phyloP scores from a whole-genome alignment of 352 stramenopile species.

The Phytophthora pseudosyringae region DNA sequence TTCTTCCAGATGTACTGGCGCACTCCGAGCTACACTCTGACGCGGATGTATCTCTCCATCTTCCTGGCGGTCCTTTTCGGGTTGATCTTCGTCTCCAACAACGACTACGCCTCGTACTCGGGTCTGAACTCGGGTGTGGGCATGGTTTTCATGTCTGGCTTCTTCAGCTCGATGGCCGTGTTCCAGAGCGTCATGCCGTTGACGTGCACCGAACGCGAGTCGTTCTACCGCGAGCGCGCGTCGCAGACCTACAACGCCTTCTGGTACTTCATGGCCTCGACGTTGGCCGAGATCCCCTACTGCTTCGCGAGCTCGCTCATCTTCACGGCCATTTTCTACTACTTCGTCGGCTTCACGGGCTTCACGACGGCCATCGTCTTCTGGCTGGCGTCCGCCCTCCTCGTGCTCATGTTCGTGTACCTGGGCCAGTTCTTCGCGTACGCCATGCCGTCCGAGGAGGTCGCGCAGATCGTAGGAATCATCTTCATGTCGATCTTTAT shows the following conservation, averaged over 20 bases:
- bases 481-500: conserved; percentile 38
- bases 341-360: conserved; percentile 6
- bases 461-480: conserved; percentile 24
- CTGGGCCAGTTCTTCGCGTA: conserved; percentile 22
- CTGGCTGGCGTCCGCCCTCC: conserved; percentile 37
- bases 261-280: conserved; percentile 33
- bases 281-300: too few species aligned
- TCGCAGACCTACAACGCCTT: conserved; percentile 79
- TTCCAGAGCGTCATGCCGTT: conserved; percentile 35
- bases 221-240: conserved; percentile 87
- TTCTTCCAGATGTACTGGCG: conserved; percentile 19
- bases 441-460: conserved; percentile 8
- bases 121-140: conserved; percentile 44
- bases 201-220: conserved; percentile 71
- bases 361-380: conserved; percentile 35
- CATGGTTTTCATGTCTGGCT: conserved; percentile 69
- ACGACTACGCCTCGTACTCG: conserved; percentile 32
- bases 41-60: conserved; percentile 57
- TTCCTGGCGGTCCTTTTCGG: conserved; percentile 72
- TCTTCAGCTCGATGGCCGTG: conserved; percentile 46
- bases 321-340: conserved; percentile 10
- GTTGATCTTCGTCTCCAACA: conserved; percentile 47
- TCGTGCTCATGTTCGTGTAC: conserved; percentile 50
- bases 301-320: not conserved
- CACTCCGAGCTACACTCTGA: conserved; percentile 60